Conservation (phyloP, 805 yeast species). For the Candida tammaniensis region DNA sequence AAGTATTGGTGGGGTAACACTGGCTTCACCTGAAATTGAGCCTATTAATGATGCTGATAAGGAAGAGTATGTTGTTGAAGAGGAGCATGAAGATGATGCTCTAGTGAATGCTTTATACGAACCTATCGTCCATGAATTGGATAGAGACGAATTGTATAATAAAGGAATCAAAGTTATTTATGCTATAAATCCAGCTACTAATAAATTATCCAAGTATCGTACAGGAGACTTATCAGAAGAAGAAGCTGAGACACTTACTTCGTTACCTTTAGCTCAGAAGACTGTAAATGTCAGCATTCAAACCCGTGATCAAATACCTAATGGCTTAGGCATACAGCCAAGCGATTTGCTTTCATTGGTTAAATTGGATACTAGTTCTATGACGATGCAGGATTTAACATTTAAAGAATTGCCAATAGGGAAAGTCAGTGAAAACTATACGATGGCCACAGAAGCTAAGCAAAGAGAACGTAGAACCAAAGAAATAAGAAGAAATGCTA, state of each 20-base stretch:
- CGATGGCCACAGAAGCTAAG: constrained; percentile 53
- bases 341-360: constrained; percentile 40
- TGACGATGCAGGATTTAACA: constrained; percentile 71
- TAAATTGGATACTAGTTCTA: constrained; percentile 48
- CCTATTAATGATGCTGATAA: constrained; percentile 4
- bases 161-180: constrained; percentile 17
- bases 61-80: constrained; percentile 6
- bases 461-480: constrained; percentile 20
- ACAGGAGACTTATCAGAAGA: constrained; percentile 7
- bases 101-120: not conserved
- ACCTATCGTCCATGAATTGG: constrained; percentile 1
- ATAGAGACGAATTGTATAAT: constrained; percentile 11
- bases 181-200: constrained; percentile 30
- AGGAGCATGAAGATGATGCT: constrained; percentile 5
- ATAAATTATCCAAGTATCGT: constrained; percentile 28
- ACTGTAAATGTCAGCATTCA: constrained; percentile 30
- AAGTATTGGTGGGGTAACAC: constrained; percentile 9
- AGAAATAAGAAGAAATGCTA: constrained; percentile 22
- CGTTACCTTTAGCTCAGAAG: constrained; percentile 38
- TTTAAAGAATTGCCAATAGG: constrained; percentile 69
- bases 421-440: constrained; percentile 54
- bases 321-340: constrained; percentile 35
- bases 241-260: too few species aligned
- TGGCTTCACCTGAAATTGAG: constrained; percentile 4
- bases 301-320: constrained; percentile 31